Evolutionary conservation across 2,329 filamentous ascomycete species (phyloP), one percentile per base, ranked within the genome.

Genomic region (Sphaerulina musiva): DNA sequence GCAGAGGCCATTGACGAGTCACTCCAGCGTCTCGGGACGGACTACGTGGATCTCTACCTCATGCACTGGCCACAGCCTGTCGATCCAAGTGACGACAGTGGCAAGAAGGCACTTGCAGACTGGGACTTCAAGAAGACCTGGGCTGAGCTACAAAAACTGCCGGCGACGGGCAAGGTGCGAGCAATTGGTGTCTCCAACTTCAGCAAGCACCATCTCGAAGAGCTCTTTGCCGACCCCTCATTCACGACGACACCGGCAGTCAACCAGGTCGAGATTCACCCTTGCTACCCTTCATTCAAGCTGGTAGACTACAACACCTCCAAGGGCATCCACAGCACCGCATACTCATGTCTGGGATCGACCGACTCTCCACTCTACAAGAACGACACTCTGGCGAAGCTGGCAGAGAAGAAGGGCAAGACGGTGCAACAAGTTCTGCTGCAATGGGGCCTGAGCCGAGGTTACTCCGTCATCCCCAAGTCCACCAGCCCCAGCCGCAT

Each of bases 51-150:
- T 68, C 73, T 87, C 46, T 86, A 85, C 69, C 76, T 87, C 43
- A 85, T 87, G 72, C 84, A 88, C 72, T 89, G 83, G 84, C 86
- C 85, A 14, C 80, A 76, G 54, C 83, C 80, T 29, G 83, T 80
- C 49, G 79, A 82, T 61, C 82, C 83, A 3, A 72, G 75, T 48
- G 78, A 86, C 64, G 68, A 76, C 40, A 50, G 47, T 39, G 47
- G 47, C 47, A 83, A 78, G 72, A 87, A 87, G 76, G 81, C 85
- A 69, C 80, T 83, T 59, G 76, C 81, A 32, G 87, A 89, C 74
- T 92, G 88, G 87, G 80, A 89, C 74, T 92, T 87, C 72, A 77
- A 87, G 64, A 83, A 93, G 72, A 93, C 89, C 26, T 95, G 80
- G 80, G 68, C 57, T 31, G 63, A 66, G 57, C 57, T 66, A 59